Evolutionary conservation across 2,329 filamentous ascomycete genomes (phyloP).

Genomic region (Colletotrichum tanaceti): DNA sequence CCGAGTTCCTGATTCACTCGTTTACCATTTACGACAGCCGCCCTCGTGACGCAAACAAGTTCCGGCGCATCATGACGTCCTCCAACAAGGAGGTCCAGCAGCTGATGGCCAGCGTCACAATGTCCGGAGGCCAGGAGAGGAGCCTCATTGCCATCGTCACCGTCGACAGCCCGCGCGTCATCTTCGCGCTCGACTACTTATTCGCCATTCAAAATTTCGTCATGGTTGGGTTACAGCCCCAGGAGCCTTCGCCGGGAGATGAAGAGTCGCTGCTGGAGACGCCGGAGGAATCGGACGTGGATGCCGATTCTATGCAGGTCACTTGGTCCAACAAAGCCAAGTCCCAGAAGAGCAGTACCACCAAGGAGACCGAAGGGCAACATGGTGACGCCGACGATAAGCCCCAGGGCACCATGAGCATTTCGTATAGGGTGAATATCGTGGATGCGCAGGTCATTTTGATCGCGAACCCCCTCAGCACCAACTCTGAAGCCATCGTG

Average conservation of each 20-base stretch:
- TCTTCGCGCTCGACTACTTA: conserved; percentile 95
- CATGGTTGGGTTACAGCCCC: conserved; percentile 75
- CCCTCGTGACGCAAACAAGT: conserved; percentile 91
- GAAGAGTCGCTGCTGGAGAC: conserved; percentile 67
- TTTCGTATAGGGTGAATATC: conserved; percentile 92
- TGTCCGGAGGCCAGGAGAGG: conserved; percentile 84
- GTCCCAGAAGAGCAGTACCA: conserved; percentile 48
- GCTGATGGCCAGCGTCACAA: conserved; percentile 96
- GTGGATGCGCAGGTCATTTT: conserved; percentile 97
- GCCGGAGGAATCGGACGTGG: conserved; percentile 63
- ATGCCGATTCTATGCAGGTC: conserved; percentile 67
- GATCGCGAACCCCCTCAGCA: conserved; percentile 91
- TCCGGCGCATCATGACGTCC: conserved; percentile 96
- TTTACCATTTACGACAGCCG: conserved; percentile 96
- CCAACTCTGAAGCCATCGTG: conserved; percentile 95
- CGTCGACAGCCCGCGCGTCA: conserved; percentile 92
- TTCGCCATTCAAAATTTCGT: conserved; percentile 89
- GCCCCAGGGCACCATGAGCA: conserved; percentile 66
- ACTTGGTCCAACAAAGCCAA: conserved; percentile 54
- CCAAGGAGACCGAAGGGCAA: conserved; percentile 27
- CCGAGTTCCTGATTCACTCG: conserved; percentile 91
- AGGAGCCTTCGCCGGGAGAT: conserved; percentile 66
- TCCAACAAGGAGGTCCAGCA: conserved; percentile 96
- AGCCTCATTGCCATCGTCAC: conserved; percentile 91
- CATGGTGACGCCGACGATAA: conserved; percentile 40